Percentiles rank a stretch among this genome's conserved stretches.
Evolutionary conservation across 169 alveolate genomes (phyloP).

Genomic region (Plasmodium gallinaceum): DNA sequence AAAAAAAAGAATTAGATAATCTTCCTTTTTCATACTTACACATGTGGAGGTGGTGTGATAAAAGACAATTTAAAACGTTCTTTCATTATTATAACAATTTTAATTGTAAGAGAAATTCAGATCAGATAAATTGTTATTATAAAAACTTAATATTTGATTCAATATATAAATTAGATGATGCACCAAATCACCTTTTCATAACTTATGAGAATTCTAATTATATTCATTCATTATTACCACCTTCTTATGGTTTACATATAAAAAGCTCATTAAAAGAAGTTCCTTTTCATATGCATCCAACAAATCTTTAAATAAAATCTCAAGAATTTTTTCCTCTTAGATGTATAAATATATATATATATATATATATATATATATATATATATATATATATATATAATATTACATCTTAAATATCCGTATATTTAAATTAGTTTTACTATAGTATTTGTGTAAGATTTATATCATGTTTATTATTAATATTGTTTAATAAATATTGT

Average conservation of each 20-base stretch:
- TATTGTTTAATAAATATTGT: no score
- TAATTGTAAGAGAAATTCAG: not conserved
- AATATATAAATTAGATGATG: slow-evolving; percentile 43
- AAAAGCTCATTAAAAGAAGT: slow-evolving; percentile 52
- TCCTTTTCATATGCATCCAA: slow-evolving; percentile 58
- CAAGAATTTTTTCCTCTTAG: not conserved
- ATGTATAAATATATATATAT: not conserved
- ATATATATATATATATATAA: not conserved
- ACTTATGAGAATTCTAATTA: slow-evolving; percentile 56
- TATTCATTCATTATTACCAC: slow-evolving; percentile 41
- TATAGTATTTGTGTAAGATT: no score
- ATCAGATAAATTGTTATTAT: slow-evolving; percentile 3
- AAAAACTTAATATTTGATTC: slow-evolving; percentile 29
- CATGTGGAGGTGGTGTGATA: slow-evolving; percentile 78
- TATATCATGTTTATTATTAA: not conserved
- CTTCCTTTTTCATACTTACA: slow-evolving; percentile 49
- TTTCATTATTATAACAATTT: slow-evolving; percentile 52
- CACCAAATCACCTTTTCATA: slow-evolving; percentile 57
- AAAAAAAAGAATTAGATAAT: slow-evolving; percentile 19
- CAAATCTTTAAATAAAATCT: slow-evolving; percentile 25
- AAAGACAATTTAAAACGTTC: slow-evolving; percentile 67
- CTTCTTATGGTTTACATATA: slow-evolving; percentile 32
- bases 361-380: slow-evolving; percentile 6
- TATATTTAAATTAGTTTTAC: no score
- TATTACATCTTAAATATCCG: not conserved